These are phyloP conservation scores for Tricholoma flavovirens DNA, from an alignment of 768 basidiomycete genomes.

Conservation along the genomic window DNA sequence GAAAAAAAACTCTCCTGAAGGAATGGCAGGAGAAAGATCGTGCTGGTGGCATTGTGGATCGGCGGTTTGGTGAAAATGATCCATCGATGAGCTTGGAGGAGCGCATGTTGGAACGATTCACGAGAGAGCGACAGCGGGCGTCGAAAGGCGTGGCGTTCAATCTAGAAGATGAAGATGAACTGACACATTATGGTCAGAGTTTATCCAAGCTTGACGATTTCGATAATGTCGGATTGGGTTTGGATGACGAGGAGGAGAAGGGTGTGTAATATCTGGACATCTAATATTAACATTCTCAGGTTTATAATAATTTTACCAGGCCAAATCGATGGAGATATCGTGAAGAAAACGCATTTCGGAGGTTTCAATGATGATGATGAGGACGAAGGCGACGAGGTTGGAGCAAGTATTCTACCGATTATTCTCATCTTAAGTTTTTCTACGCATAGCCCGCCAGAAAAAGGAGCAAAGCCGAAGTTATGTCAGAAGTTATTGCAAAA, in stretches of 20 bases:
- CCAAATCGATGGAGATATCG: constrained; percentile 62
- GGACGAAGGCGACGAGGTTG: constrained; percentile 44
- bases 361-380: constrained; percentile 75
- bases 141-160: constrained; percentile 80
- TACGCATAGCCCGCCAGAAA: constrained; percentile 64
- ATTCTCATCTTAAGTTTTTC: neutral
- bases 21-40: constrained; percentile 79
- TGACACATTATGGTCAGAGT: constrained; percentile 90
- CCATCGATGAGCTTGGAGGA: constrained; percentile 92
- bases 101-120: constrained; percentile 95
- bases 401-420: neutral
- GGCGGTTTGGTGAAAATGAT: constrained; percentile 95
- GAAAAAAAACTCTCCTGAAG: constrained; percentile 83
- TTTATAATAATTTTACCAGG: constrained; percentile 30
- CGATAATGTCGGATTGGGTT: constrained; percentile 59
- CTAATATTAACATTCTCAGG: neutral
- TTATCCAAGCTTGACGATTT: constrained; percentile 82
- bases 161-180: constrained; percentile 85
- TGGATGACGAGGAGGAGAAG: constrained; percentile 54
- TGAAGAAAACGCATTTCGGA: constrained; percentile 73
- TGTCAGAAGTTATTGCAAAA: constrained; percentile 97
- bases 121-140: constrained; percentile 76
- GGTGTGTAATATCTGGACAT: constrained; percentile 27
- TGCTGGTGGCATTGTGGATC: constrained; percentile 86
- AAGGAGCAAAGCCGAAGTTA: constrained; percentile 92